These are phyloP conservation scores for Neoarthrinium moseri DNA, from an alignment of 2,329 filamentous ascomycete genomes.

Conservation along the genomic window DNA sequence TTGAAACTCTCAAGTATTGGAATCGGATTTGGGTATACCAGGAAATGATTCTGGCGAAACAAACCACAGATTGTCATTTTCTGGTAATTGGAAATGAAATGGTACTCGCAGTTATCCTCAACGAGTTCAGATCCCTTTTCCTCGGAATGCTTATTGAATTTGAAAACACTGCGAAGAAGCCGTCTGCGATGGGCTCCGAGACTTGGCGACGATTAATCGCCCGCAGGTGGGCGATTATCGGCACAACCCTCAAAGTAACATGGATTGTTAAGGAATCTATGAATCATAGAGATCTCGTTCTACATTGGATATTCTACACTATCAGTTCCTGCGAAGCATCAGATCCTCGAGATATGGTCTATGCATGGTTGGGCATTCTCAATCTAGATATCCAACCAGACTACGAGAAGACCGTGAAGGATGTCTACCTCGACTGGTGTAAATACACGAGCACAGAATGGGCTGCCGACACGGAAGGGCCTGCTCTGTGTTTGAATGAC, in stretches of 20 bases:
- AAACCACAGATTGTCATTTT: neutral
- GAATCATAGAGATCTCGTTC: neutral
- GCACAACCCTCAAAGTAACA: no score
- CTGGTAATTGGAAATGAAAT: no score
- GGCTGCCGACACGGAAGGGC: neutral
- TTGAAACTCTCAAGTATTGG: neutral
- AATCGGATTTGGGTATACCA: neutral
- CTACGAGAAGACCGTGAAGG: neutral
- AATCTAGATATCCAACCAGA: neutral
- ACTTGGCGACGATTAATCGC: neutral
- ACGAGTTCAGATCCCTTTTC: no score
- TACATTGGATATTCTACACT: neutral
- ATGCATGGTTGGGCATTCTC: neutral
- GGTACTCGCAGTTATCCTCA: no score
- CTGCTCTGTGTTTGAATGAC: neutral
- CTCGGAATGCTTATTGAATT: no score
- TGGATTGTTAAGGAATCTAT: no score
- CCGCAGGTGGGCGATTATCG: no score
- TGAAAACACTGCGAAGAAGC: no score
- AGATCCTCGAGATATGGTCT: neutral
- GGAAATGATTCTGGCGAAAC: neutral
- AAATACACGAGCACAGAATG: neutral
- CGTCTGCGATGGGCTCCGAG: neutral
- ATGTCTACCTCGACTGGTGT: constrained; percentile 1
- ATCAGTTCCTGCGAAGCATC: neutral